Evolutionary conservation across 345 rosid genomes (phyloP), one percentile per base, ranked within the genome.

Genomic region (Pugionium cornutum): DNA sequence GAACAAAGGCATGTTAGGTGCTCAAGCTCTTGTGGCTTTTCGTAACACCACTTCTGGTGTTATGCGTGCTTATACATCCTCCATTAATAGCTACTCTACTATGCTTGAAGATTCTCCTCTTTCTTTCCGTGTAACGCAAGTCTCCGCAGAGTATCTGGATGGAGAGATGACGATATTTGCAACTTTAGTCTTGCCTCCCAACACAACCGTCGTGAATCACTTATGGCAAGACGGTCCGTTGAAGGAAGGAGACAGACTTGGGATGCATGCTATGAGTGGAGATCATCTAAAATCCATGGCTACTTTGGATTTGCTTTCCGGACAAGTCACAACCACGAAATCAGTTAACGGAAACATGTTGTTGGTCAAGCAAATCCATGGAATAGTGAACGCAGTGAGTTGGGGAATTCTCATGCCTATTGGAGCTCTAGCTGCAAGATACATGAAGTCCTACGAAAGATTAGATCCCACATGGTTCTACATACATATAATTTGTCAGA

Each of bases 351-450:
- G 27, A 6, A 81, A 86, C 53, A 0, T 0, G n/a, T 31, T 34
- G 3, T 75, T 89, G 2, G 7, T 48, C 1, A 83, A 76, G 10
- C 80, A 81, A 89, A 73, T 74, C 75, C 97, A 89, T 63, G 97
- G 95, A 11, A 69, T 85, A 8, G 42, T 18, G 18, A 18, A 18
- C 18, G 18, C 18, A 18, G 18, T 18, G 18, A 18, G 18, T 18
- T 18, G 18, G 87, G 42, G 18, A 18, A 18, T 18, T 18, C 18
- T 18, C 18, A 18, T 18, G 18, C 18, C 18, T 18, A 18, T 18
- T 18, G 18, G 18, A 18, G 18, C 18, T 18, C 18, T 18, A 0
- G 18, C 18, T 18, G 18, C 18, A 18, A 18, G 18, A 18, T 18
- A 18, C 18, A 18, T 18, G 18, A 18, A 18, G 18, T 18, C 18